Evolutionary conservation across 305 asterid genomes (phyloP), one percentile per base, ranked within the genome.

Genomic region (Salvia sclarea): DNA sequence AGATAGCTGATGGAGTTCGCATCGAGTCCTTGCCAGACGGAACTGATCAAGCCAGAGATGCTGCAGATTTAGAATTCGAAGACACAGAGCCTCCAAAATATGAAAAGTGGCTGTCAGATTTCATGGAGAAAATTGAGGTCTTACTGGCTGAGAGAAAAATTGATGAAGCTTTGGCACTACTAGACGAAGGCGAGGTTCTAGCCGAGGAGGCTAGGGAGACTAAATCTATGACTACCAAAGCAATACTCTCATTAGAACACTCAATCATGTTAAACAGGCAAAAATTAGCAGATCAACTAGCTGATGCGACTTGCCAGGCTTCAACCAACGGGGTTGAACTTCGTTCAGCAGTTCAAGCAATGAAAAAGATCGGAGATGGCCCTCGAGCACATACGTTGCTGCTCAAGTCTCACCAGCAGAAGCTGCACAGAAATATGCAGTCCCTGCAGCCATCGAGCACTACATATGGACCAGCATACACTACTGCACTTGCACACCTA

Each of bases 341-440:
- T 44, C 90, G 96, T 4, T 77, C 87, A 2, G 80, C 86, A 7
- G 95, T 92, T 5, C 83, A 80, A 71, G 90, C 96, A 11, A 81
- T 90, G 79, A 88, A 92, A 38, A 76, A 74, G 28, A 95, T 90
- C 3, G 97, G 95, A 10, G 97, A 92, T 10, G 98, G 96, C 21
- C 96, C 96, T 0, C 83, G 92, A 5, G 96, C 98, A 18, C 97
- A 92, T 61, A 75, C 89, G 0, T 59, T 92, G 56, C 86, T 92
- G 37, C 91, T 92, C 4, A 84, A 80, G 56, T 82, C 90, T 31
- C 98, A 92, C 80, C 77, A 83, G 30, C 89, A 83, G 43, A 92
- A 88, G 81, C 49, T 90, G 44, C 69, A 82, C 14, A 73, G 79
- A 41, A 82, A 83, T 58, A 69, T 78, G 68, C 91, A 82, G 77